Percentiles rank a stretch among this genome's conserved stretches.
phyloP scores from a whole-genome alignment of 2,329 filamentous ascomycete species.

The Rhinocladiella mackenziei region DNA sequence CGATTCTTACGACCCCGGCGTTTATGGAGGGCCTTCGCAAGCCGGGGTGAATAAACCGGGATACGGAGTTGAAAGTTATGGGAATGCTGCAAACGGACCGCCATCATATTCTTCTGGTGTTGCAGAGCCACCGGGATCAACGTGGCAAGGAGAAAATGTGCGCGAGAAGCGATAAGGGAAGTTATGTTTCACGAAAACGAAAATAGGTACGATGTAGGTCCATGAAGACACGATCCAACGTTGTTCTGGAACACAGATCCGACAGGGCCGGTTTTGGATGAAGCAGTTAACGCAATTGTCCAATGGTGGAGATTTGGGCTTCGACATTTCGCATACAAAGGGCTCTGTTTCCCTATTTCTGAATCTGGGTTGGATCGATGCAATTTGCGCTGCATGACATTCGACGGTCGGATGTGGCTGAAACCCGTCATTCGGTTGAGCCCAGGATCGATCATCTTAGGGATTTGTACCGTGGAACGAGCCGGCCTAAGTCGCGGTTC shows the following conservation, averaged over 20 bases:
- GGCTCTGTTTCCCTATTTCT: not conserved
- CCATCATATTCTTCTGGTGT: conserved; percentile 28
- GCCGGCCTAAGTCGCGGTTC: too few relatives aligned
- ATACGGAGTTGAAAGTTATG: conserved; percentile 26
- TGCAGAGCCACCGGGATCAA: conserved; percentile 31
- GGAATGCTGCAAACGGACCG: conserved; percentile 23
- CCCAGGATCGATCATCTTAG: too few relatives aligned
- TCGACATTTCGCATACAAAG: not conserved
- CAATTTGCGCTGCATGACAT: conserved; percentile 9
- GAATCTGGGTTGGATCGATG: not conserved
- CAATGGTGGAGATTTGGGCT: too few relatives aligned
- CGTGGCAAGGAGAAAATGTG: conserved; percentile 28
- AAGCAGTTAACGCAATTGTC: too few relatives aligned
- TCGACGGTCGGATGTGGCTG: conserved; percentile 5
- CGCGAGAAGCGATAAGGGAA: conserved; percentile 25
- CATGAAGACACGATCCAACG: not conserved
- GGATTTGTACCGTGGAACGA: too few relatives aligned
- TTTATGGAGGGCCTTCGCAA: conserved; percentile 16
- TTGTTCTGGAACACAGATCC: not conserved
- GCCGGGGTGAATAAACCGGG: conserved; percentile 20
- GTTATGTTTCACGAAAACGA: not conserved
- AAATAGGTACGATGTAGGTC: too few relatives aligned
- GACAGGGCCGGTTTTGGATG: not conserved
- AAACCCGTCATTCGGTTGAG: not conserved
- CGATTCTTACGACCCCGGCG: conserved; percentile 14